Evolutionary conservation across 164 flowering plant genomes (phyloP).

Genomic region (Platanus orientalis): DNA sequence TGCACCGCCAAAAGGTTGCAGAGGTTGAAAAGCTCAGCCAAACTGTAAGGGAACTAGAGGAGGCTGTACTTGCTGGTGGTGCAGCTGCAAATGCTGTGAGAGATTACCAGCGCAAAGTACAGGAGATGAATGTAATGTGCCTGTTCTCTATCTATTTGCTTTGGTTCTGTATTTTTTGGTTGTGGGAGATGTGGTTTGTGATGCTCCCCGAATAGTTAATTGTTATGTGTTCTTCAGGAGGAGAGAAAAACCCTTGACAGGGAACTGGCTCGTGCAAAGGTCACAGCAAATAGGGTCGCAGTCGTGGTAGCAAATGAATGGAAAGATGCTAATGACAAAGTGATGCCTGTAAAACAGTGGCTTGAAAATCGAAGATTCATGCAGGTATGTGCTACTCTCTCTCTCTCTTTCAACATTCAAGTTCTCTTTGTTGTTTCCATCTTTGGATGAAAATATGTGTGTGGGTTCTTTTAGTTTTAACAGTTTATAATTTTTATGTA

Average conservation of each 20-base stretch:
- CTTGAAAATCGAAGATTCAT: constrained; percentile 66
- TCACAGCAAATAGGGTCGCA: constrained; percentile 82
- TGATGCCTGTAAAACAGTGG: constrained; percentile 90
- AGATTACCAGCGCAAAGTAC: constrained; percentile 82
- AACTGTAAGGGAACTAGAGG: constrained; percentile 79
- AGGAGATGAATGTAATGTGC: constrained; percentile 75
- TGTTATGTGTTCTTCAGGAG: constrained; percentile 37
- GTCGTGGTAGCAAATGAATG: constrained; percentile 86
- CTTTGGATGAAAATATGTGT: neutral
- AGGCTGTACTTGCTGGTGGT: constrained; percentile 90
- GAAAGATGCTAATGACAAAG: constrained; percentile 89
- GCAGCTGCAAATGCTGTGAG: constrained; percentile 93
- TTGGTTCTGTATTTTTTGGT: neutral
- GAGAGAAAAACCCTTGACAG: constrained; percentile 77
- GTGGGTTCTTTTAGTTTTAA: neutral
- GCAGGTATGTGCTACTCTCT: constrained; percentile 35
- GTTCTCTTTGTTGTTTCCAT: neutral
- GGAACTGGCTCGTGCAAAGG: constrained; percentile 86
- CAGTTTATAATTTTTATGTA: neutral
- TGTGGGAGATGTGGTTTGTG: neutral
- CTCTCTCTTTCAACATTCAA: neutral
- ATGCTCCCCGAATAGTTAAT: neutral
- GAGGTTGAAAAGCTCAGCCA: constrained; percentile 89
- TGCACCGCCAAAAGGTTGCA: constrained; percentile 86
- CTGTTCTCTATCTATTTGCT: neutral